Evolutionary conservation across 2,329 filamentous ascomycete species (phyloP).

Genomic region (Exophiala sp.): DNA sequence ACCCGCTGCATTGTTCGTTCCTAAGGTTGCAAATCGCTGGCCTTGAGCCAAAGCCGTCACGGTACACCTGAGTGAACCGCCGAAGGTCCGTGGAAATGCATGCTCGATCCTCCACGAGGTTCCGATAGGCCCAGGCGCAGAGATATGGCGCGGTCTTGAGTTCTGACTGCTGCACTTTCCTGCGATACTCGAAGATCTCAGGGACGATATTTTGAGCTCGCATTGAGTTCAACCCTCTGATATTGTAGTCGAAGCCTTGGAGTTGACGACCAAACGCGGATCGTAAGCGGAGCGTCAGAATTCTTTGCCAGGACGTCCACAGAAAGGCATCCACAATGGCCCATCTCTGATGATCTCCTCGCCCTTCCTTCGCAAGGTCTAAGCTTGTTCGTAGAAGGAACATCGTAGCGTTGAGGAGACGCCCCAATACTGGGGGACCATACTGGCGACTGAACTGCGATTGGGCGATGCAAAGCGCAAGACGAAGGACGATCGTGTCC

Average conservation of each 20-base stretch:
- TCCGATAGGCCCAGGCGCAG: constrained; percentile 12
- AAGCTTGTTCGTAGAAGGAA: constrained; percentile 1
- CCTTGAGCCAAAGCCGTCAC: constrained; percentile 2
- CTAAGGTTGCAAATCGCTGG: neutral
- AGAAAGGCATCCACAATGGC: constrained; percentile 5
- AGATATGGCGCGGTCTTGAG: constrained; percentile 8
- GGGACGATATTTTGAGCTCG: constrained; percentile 2
- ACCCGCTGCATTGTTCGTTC: neutral
- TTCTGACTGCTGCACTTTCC: neutral
- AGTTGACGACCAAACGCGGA: constrained; percentile 74
- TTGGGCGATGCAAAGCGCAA: constrained; percentile 2
- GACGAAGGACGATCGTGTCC: constrained; percentile 2
- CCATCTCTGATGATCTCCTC: neutral
- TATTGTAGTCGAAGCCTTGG: constrained; percentile 60
- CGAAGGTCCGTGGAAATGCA: constrained; percentile 7
- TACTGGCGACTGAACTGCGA: neutral
- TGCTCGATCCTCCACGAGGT: constrained; percentile 10
- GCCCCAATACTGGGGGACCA: neutral
- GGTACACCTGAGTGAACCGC: neutral
- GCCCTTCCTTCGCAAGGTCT: neutral
- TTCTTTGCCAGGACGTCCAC: constrained; percentile 5
- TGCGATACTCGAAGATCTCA: constrained; percentile 9
- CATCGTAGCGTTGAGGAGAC: constrained; percentile 4
- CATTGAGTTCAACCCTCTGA: neutral
- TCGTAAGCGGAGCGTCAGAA: constrained; percentile 49